Percentiles rank a stretch among this genome's conserved stretches.
Evolutionary conservation across 108 stramenopile species (phyloP).

Genomic region (Phaeodactylum tricornutum): DNA sequence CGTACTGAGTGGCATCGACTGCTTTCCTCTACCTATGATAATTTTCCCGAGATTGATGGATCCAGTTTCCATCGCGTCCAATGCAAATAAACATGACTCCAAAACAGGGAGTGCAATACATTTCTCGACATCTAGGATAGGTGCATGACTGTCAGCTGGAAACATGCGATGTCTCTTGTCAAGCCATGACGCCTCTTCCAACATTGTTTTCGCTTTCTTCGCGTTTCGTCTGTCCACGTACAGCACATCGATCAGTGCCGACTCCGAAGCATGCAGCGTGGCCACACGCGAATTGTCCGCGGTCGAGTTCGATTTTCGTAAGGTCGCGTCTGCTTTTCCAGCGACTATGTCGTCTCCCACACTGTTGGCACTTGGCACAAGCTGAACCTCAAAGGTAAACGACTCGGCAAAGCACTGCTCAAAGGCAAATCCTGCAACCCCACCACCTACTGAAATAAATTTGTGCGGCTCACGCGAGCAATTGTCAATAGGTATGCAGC

Average conservation of each 20-base stretch:
- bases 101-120: too few relatives aligned
- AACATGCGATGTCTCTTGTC: slow-evolving; percentile 65
- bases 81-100: neutral
- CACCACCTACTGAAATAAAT: slow-evolving; percentile 48
- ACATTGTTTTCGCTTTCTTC: slow-evolving; percentile 34
- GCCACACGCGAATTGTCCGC: too few relatives aligned
- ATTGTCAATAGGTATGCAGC: slow-evolving; percentile 22
- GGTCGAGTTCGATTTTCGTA: too few relatives aligned
- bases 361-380: too few relatives aligned
- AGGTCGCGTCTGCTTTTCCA: too few relatives aligned
- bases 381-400: slow-evolving; percentile 5
- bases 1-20: slow-evolving; percentile 18
- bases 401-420: slow-evolving; percentile 53
- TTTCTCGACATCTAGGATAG: too few relatives aligned
- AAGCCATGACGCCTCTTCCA: slow-evolving; percentile 35
- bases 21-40: neutral
- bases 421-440: slow-evolving; percentile 74
- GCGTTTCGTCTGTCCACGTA: slow-evolving; percentile 45
- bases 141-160: too few relatives aligned
- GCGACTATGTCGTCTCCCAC: too few relatives aligned
- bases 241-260: slow-evolving; percentile 32
- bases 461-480: slow-evolving; percentile 7
- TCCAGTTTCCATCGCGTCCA: neutral
- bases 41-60: neutral
- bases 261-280: too few relatives aligned